A percentile compares a stretch with the other conserved stretches of the same genome.
Evolutionary conservation across 768 basidiomycete genomes (phyloP).

Genomic region (Cyathus striatus): DNA sequence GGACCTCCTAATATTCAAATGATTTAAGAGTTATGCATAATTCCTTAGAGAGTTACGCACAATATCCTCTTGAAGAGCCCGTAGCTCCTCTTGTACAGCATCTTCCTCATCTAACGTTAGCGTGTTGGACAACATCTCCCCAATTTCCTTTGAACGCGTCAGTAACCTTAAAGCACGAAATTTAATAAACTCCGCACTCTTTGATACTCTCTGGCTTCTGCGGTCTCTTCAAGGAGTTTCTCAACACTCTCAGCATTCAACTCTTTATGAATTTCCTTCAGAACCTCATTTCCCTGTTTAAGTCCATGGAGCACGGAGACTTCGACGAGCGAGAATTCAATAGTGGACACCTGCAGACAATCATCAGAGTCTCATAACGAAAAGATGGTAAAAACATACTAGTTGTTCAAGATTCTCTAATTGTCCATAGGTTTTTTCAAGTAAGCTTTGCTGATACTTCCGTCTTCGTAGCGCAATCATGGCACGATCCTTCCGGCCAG

Average conservation of each 20-base stretch:
- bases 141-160: conserved; percentile 70
- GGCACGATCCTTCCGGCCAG: conserved; percentile 85
- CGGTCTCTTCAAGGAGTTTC: conserved; percentile 87
- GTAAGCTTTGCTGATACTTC: conserved; percentile 89
- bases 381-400: conserved; percentile 34
- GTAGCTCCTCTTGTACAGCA: conserved; percentile 82
- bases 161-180: background rate
- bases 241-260: conserved; percentile 93
- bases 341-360: conserved; percentile 74
- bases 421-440: conserved; percentile 86
- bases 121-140: conserved; percentile 77
- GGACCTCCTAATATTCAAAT: too few relatives aligned
- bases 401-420: conserved; percentile 85
- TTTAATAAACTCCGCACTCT: conserved; percentile 39
- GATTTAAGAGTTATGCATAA: too few relatives aligned
- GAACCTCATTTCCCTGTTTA: conserved; percentile 88
- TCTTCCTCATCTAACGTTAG: conserved; percentile 91
- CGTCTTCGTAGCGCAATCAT: conserved; percentile 81
- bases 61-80: conserved; percentile 56
- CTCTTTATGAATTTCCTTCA: conserved; percentile 92
- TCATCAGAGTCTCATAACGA: background rate
- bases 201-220: conserved; percentile 91
- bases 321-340: conserved; percentile 95
- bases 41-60: conserved; percentile 32
- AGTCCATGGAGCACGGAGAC: conserved; percentile 89